Conservation (phyloP, 2,329 filamentous ascomycete genomes). For the Tolypocladium capitatum region DNA sequence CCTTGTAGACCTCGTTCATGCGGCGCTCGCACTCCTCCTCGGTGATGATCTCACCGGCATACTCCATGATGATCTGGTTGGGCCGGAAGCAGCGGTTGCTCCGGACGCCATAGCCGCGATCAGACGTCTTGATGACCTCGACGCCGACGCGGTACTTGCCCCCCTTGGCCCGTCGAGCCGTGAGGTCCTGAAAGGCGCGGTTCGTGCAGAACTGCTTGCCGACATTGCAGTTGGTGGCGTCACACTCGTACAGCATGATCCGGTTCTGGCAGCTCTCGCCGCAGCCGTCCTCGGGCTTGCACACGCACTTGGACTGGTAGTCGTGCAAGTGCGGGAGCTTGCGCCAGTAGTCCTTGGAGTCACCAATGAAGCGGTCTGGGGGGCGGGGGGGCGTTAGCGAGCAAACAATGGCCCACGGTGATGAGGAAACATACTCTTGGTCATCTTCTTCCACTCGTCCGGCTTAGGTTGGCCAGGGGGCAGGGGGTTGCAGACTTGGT, state of each 20-base stretch:
- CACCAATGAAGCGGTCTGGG: constrained; percentile 77
- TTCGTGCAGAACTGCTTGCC: constrained; percentile 67
- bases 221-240: constrained; percentile 75
- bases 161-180: constrained; percentile 59
- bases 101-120: constrained; percentile 83
- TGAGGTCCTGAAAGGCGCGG: constrained; percentile 72
- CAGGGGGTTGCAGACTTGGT: constrained; percentile 77
- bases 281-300: constrained; percentile 65
- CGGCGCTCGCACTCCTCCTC: constrained; percentile 84
- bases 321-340: constrained; percentile 62
- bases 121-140: constrained; percentile 81
- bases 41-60: constrained; percentile 94
- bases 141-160: constrained; percentile 87
- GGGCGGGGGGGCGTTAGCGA: constrained; percentile 15
- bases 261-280: constrained; percentile 85
- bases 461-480: constrained; percentile 80
- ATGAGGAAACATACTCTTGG: constrained; percentile 55
- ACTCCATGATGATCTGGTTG: constrained; percentile 95
- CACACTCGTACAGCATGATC: constrained; percentile 96
- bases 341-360: constrained; percentile 69
- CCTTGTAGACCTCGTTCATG: constrained; percentile 87
- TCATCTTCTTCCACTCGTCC: constrained; percentile 83
- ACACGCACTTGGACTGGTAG: constrained; percentile 66
- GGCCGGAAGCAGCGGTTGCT: constrained; percentile 78
- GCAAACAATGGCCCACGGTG: background rate